Evolutionary conservation across 1,284 basidiomycete genomes (phyloP), one percentile per base, ranked within the genome.

Genomic region (Fistulinella cinereoalba): DNA sequence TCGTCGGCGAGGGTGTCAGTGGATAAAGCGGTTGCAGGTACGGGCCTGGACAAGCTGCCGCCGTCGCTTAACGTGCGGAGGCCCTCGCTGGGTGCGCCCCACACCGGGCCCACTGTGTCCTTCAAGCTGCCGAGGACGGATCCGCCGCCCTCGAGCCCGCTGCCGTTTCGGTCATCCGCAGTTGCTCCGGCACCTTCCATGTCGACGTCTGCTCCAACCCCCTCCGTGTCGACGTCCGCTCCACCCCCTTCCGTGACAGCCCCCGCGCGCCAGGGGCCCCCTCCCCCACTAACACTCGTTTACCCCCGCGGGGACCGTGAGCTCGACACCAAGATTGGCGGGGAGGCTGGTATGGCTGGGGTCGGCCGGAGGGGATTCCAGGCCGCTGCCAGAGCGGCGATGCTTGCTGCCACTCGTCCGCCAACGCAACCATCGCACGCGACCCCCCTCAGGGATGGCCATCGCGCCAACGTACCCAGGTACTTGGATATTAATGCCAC

Each of bases 341-440:
- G 89, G 2, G 82, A 77, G 51, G 89, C 89, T 6, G 91, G 91
- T 0, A 93, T 93, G 90, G 91, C 91, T 1, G 91, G 91, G 15
- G 90, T 94, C 3, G 91, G 91, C 5, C 71, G 91, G 50, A 73
- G 91, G 51, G 91, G 88, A 0, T 93, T 94, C 53, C 86, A 85
- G 2, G 88, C 90, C 8, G 89, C 80, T 8, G 85, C 88, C 29
- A 74, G 81, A 33, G 83, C 83, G 0, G 86, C 84, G 2, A 75
- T 87, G 76, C 76, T 84, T 54, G 62, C 68, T 27, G 12, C 58
- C 18, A 66, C 46, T 43, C 54, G 44, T 45, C 49, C 57, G 22
- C 45, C 55, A 19, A 36, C 43, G 9, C 47, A 36, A 25, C 40
- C 41, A 15, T 12, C 28, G 8, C 42, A 33, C 25, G 12, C 16